Percentiles rank a stretch among this genome's conserved stretches.
Conservation (phyloP, 495 filamentous ascomycete genomes). For the Tuber aestivum region DNA sequence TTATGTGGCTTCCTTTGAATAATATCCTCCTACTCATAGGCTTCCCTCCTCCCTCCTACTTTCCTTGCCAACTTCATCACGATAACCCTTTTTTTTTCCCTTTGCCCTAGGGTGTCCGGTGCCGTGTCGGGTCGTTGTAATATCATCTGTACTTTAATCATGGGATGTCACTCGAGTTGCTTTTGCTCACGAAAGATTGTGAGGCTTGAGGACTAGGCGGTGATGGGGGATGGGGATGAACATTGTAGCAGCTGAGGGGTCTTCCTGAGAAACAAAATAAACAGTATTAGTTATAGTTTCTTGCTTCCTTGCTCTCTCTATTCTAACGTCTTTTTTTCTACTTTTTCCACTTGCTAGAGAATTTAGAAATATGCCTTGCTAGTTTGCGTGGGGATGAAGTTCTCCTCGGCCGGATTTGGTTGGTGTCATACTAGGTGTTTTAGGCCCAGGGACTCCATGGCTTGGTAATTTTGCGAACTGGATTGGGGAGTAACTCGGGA, state of each 20-base stretch:
- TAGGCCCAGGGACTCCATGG: not conserved
- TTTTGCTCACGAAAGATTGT: not conserved
- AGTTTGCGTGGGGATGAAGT: not conserved
- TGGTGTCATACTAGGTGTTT: not conserved
- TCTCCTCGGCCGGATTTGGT: not conserved
- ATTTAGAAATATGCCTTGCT: not conserved
- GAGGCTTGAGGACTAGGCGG: not conserved
- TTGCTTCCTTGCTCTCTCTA: not conserved
- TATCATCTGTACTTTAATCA: conserved; percentile 5
- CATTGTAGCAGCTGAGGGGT: not conserved
- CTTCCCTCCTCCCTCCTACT: not conserved
- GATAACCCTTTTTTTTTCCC: not conserved
- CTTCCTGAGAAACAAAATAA: not conserved
- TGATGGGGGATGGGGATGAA: not conserved
- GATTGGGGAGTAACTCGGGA: not conserved
- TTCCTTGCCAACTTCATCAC: not conserved
- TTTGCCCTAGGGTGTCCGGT: not conserved
- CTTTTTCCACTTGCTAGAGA: not conserved
- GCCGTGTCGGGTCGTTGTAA: not conserved
- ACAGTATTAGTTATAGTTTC: not conserved
- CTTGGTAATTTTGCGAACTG: not conserved
- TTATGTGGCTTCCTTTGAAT: not conserved
- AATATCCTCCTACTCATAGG: not conserved
- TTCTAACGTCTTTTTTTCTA: not conserved
- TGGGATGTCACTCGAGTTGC: not conserved